Percentiles rank a stretch among this genome's conserved stretches.
Evolutionary conservation across 2,329 filamentous ascomycete species (phyloP).

Genomic region (Alternaria gaisen): DNA sequence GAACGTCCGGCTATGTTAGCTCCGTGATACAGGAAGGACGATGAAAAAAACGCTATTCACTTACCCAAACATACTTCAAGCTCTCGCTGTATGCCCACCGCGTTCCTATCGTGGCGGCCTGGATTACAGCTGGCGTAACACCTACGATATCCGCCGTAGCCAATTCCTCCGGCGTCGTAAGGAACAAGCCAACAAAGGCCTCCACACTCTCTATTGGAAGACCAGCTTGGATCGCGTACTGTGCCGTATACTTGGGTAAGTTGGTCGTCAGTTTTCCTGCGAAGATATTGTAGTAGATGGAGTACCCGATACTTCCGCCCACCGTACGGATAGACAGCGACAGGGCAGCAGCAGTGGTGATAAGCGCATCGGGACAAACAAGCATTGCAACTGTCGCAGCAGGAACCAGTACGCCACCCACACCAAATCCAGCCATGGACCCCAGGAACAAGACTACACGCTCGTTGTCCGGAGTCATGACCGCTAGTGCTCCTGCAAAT

Average conservation of each 20-base stretch:
- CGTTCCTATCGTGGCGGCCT: slow-evolving; percentile 34
- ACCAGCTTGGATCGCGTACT: slow-evolving; percentile 49
- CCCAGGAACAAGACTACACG: slow-evolving; percentile 40
- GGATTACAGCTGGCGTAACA: slow-evolving; percentile 40
- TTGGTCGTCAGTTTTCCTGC: slow-evolving; percentile 39
- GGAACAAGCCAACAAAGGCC: slow-evolving; percentile 48
- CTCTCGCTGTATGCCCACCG: slow-evolving; percentile 44
- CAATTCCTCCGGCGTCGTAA: slow-evolving; percentile 31
- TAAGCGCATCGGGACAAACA: slow-evolving; percentile 44
- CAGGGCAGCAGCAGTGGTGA: slow-evolving; percentile 51
- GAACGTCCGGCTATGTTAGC: slow-evolving; percentile 4
- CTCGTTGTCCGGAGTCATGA: slow-evolving; percentile 44
- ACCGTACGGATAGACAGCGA: slow-evolving; percentile 58
- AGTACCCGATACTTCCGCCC: slow-evolving; percentile 49
- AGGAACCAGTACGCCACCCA: slow-evolving; percentile 50
- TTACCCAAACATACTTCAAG: slow-evolving; percentile 44
- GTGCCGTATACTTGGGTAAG: slow-evolving; percentile 35
- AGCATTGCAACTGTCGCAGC: slow-evolving; percentile 48
- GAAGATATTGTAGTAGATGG: slow-evolving; percentile 50
- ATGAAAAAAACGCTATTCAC: background rate
- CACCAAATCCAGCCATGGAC: slow-evolving; percentile 48
- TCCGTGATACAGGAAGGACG: background rate
- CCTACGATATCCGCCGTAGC: slow-evolving; percentile 29
- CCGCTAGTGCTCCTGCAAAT: slow-evolving; percentile 43
- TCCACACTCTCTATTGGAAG: slow-evolving; percentile 49